These are phyloP conservation scores for Penicillium alfredii DNA, from an alignment of 495 filamentous ascomycete genomes.

Conservation along the genomic window DNA sequence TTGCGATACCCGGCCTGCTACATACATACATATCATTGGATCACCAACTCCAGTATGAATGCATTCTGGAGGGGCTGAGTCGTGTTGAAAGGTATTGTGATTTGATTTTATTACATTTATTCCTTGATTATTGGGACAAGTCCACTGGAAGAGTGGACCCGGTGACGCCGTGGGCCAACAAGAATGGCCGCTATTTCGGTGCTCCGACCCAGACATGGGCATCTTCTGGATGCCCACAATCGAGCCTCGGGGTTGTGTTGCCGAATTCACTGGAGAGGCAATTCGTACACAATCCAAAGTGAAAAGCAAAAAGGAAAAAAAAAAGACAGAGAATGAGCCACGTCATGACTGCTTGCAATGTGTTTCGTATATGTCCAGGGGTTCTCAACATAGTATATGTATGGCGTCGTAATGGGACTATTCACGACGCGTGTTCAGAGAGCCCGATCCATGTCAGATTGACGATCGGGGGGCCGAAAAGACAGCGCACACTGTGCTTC, in stretches of 20 bases:
- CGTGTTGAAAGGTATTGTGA: too few relatives aligned
- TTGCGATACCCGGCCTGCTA: too few relatives aligned
- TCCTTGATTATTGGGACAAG: too few relatives aligned
- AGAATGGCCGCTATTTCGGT: conserved; percentile 12
- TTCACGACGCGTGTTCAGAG: background rate
- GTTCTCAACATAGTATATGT: background rate
- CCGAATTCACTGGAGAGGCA: conserved; percentile 1
- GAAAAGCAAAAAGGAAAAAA: too few relatives aligned
- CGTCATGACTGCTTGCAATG: background rate
- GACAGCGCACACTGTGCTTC: background rate
- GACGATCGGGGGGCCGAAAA: background rate
- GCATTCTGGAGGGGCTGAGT: too few relatives aligned
- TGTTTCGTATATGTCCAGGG: too few relatives aligned
- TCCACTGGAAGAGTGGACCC: conserved; percentile 11
- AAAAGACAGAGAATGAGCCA: background rate
- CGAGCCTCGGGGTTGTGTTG: background rate
- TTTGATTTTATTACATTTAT: too few relatives aligned
- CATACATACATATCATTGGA: too few relatives aligned
- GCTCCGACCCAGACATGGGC: conserved; percentile 5
- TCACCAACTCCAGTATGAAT: too few relatives aligned
- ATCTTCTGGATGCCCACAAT: conserved; percentile 2
- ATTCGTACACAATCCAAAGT: too few relatives aligned
- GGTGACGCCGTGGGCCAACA: conserved; percentile 9
- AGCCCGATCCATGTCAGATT: background rate
- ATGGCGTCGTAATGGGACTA: background rate